Percentiles rank a stretch among this genome's conserved stretches.
phyloP scores from a whole-genome alignment of 352 stramenopile genomes.

The Phytophthora syringae region DNA sequence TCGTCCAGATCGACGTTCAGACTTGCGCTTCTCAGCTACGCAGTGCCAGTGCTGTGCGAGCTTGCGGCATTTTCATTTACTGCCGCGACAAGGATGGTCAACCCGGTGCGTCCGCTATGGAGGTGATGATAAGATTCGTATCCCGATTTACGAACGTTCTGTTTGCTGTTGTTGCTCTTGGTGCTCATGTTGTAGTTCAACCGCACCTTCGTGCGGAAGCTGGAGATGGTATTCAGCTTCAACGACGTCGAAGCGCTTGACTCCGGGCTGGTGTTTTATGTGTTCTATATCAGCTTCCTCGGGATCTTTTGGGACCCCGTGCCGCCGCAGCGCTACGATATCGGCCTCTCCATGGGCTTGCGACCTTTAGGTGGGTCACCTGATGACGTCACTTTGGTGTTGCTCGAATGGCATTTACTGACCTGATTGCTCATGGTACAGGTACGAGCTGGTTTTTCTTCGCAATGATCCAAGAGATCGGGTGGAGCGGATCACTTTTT shows the following conservation, averaged over 20 bases:
- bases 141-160: slow-evolving; percentile 2
- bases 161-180: slow-evolving; percentile 1
- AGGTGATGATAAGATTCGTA: background rate
- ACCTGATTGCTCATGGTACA: slow-evolving; percentile 28
- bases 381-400: slow-evolving; percentile 21
- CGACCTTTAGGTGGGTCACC: slow-evolving; percentile 48
- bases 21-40: slow-evolving; percentile 80
- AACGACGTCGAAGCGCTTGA: slow-evolving; percentile 88
- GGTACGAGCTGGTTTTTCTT: slow-evolving; percentile 89
- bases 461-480: slow-evolving; percentile 83
- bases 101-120: slow-evolving; percentile 61
- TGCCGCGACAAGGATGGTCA: slow-evolving; percentile 86
- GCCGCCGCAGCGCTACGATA: slow-evolving; percentile 79
- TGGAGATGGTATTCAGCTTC: slow-evolving; percentile 90
- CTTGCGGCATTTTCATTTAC: slow-evolving; percentile 88
- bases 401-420: background rate
- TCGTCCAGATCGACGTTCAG: slow-evolving; percentile 80
- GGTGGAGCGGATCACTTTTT: slow-evolving; percentile 89
- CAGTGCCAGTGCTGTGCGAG: slow-evolving; percentile 84
- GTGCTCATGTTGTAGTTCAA: slow-evolving; percentile 68
- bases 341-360: slow-evolving; percentile 75
- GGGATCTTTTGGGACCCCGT: slow-evolving; percentile 89
- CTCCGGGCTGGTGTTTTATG: slow-evolving; percentile 88
- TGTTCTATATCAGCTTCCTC: slow-evolving; percentile 84
- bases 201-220: slow-evolving; percentile 80